Percentiles rank a stretch among this genome's conserved stretches.
Evolutionary conservation across 2,329 filamentous ascomycete genomes (phyloP).

Genomic region (Fusarium pseudocircinatum): DNA sequence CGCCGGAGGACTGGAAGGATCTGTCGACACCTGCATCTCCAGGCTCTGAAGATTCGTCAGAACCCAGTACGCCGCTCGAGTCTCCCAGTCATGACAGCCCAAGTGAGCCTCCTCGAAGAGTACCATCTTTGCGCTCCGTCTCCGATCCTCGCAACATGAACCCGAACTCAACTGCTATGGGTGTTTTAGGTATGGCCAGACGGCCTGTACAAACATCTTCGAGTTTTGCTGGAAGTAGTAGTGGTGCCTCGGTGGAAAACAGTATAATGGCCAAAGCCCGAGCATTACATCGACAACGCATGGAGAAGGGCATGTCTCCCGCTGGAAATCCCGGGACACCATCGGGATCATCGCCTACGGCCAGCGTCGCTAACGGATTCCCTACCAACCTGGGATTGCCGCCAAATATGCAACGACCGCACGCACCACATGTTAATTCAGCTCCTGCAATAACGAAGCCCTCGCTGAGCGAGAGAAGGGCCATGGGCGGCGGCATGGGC

Average conservation of each 20-base stretch:
- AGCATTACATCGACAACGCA: constrained; percentile 57
- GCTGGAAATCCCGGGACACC: constrained; percentile 45
- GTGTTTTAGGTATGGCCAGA: constrained; percentile 74
- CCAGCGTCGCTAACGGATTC: constrained; percentile 54
- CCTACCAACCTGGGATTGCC: constrained; percentile 56
- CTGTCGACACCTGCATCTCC: constrained; percentile 54
- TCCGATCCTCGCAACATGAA: constrained; percentile 74
- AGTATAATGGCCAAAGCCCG: constrained; percentile 59
- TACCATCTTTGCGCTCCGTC: constrained; percentile 68
- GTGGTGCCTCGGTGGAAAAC: constrained; percentile 49
- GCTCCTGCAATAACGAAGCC: constrained; percentile 62
- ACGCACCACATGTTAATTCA: constrained; percentile 62
- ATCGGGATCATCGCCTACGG: constrained; percentile 46
- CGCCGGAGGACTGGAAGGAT: constrained; percentile 57
- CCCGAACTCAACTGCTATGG: constrained; percentile 84
- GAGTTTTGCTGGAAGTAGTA: constrained; percentile 46
- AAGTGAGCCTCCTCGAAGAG: constrained; percentile 57
- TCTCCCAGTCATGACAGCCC: constrained; percentile 48
- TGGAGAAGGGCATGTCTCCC: constrained; percentile 55
- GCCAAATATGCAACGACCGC: constrained; percentile 54
- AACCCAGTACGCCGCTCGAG: constrained; percentile 60
- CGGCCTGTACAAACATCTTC: constrained; percentile 58
- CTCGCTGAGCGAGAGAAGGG: constrained; percentile 73
- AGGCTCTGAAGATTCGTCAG: constrained; percentile 57
- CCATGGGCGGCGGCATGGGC: constrained; percentile 46